Conservation (phyloP, 2,329 filamentous ascomycete species). For the Botrytis fragariae region DNA sequence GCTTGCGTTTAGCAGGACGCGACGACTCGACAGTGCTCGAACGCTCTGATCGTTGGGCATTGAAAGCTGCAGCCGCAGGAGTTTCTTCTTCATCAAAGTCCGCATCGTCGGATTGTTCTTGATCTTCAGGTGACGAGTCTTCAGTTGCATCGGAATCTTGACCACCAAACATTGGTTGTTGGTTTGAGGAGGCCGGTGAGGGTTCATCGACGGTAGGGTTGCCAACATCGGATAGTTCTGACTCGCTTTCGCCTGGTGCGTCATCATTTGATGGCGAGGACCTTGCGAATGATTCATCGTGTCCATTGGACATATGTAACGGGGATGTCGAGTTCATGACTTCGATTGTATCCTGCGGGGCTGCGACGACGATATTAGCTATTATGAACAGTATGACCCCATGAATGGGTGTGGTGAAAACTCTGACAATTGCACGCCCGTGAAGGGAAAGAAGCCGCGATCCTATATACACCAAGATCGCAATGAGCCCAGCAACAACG, state of each 20-base stretch:
- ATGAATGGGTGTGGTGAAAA: conserved; percentile 26
- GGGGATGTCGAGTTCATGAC: conserved; percentile 61
- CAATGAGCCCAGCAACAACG: conserved; percentile 20
- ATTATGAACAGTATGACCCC: conserved; percentile 26
- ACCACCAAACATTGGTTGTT: conserved; percentile 37
- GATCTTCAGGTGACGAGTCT: conserved; percentile 38
- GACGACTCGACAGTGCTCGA: conserved; percentile 71
- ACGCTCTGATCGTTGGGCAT: conserved; percentile 48
- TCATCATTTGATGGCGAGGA: conserved; percentile 42
- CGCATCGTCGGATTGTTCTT: conserved; percentile 62
- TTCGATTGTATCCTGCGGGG: conserved; percentile 56
- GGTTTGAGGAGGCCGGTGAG: conserved; percentile 46
- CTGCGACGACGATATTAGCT: conserved; percentile 53
- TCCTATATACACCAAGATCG: conserved; percentile 25
- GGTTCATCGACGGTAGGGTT: conserved; percentile 53
- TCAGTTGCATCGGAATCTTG: conserved; percentile 36
- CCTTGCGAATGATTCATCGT: conserved; percentile 54
- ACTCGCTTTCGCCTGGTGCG: conserved; percentile 61
- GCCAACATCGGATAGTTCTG: conserved; percentile 71
- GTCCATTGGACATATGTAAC: conserved; percentile 65
- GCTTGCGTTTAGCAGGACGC: conserved; percentile 71
- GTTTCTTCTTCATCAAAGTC: conserved; percentile 75
- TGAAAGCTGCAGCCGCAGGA: conserved; percentile 48
- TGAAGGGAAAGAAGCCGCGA: conserved; percentile 31
- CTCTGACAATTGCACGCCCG: conserved; percentile 25